Evolutionary conservation across 2,329 filamentous ascomycete genomes (phyloP), one percentile per base, ranked within the genome.

Genomic region (Sarocladium kiliense): DNA sequence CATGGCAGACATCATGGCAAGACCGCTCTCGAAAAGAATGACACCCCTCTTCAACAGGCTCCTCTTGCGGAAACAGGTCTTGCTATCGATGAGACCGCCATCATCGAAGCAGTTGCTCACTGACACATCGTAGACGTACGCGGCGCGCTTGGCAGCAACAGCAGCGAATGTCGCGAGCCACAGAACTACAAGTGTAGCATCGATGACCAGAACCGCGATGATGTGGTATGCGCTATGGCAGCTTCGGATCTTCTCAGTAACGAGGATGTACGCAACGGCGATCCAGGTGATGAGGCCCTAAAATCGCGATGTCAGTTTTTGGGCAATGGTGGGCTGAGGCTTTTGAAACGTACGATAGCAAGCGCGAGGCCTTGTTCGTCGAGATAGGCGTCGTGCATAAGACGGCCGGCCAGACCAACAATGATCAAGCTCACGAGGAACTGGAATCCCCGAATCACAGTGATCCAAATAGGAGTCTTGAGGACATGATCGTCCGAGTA

Each of bases 211-310:
- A 10, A 77, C 66, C 39, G 75, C 76, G 59, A 73, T 68, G 56
- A 77, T 68, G 58, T 78, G 72, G 60, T 79, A 78, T 18, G 64
- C 61, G 1, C 54, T 23, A 19, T 65, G 71, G 37, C 72, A 65
- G 3, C 61, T 57, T 6, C 65, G 10, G 16, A 74, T 57, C 55
- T 70, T 75, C 56, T 77, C 75, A 19, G 74, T 65, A 2, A 74
- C 58, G 58, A 78, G 51, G 19, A 65, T 61, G 64, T 79, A 79
- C 11, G 64, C 59, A 30, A 76, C 63, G 41, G 72, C 64, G 30
- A 77, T 51, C 74, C 75, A 78, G 23, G 76, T 78, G 59, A 79
- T 66, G 58, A 79, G 54, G 16, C 68, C 63, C 76, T 78, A 34
- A 53, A 23, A 45, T 54, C 58, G 30, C 23, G 14, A 54, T 58